Evolutionary conservation across 2,329 filamentous ascomycete species (phyloP), one percentile per base, ranked within the genome.

Genomic region (Colletotrichum scovillei): DNA sequence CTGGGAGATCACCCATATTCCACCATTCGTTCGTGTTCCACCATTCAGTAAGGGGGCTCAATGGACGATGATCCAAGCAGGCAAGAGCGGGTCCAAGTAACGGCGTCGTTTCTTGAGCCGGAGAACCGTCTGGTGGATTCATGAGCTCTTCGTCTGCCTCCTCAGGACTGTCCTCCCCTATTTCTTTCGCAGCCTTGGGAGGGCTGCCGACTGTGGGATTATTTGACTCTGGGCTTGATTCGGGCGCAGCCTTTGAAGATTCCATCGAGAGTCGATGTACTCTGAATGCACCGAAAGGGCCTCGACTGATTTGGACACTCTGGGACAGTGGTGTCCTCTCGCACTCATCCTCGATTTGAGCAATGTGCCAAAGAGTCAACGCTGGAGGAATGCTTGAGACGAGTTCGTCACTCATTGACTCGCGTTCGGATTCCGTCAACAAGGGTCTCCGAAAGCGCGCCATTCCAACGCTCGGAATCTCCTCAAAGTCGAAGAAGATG

Each of bases 401-500:
- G 35, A 84, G 74, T 74, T 76, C 77, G 55, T 78, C 73, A 70
- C 80, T 84, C 82, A 84, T 84, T n/a, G 69, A 72, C 64, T 79
- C 67, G 7, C 82, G 80, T 74, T 84, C 81, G 42, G 76, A 68
- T 42, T 83, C 80, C 0, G 81, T 83, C 55, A 84, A 79, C 35
- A 84, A 69, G 0, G 80, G 81, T 22, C 82, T 79, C 16, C 83
- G 81, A 67, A 81, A 84, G 24, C 82, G 80, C 9, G 79, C 77
- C 14, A 77, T 77, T 57, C 80, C 77, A 22, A 32, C 49, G 30
- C 42, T 42, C 19, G 66, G 66, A 12, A 42, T 68, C 11, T 68
- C 30, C 38, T 68, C 66, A 30, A 63, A 68, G 30, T 68, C 57
- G 67, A 84, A 85, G 76, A 83, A 81, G 38, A 84, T 78, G 52